These are phyloP conservation scores for Mucor velutinosus DNA, from an alignment of 371 early-diverging fungal genomes.

Conservation along the genomic window DNA sequence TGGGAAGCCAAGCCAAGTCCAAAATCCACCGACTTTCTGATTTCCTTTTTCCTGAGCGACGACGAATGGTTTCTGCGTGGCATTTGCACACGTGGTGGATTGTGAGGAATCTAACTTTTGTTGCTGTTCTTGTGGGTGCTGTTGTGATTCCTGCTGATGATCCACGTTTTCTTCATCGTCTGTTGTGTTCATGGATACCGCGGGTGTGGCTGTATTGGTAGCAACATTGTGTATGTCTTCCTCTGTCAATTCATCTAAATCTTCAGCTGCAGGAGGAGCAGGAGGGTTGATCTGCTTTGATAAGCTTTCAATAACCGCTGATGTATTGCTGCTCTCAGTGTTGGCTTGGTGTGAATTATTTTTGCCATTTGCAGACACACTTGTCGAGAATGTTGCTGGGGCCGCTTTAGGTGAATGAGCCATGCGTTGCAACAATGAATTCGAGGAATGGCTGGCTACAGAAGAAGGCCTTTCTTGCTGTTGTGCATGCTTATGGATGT, in stretches of 20 bases:
- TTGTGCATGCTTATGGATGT: not conserved
- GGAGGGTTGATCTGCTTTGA: conserved; percentile 5
- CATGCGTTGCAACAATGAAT: conserved; percentile 9
- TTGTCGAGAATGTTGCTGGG: conserved; percentile 23
- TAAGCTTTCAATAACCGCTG: conserved; percentile 12
- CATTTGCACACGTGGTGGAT: conserved; percentile 12
- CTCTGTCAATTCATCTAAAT: conserved; percentile 2
- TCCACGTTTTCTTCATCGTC: not conserved
- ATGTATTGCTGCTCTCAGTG: not conserved
- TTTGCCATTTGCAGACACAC: conserved; percentile 28
- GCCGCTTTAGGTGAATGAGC: conserved; percentile 26
- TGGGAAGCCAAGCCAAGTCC: conserved; percentile 16
- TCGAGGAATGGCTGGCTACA: conserved; percentile 3
- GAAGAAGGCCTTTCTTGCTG: conserved; percentile 6
- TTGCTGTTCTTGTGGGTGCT: no score
- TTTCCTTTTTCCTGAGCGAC: not conserved
- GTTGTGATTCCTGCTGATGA: not conserved
- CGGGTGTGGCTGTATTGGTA: not conserved
- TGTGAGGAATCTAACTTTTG: conserved; percentile 1
- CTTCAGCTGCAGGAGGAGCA: not conserved
- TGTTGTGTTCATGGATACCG: not conserved
- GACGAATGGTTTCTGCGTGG: not conserved
- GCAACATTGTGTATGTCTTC: not conserved
- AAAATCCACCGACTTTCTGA: conserved; percentile 1
- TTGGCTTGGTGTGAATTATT: not conserved